Percentiles rank a stretch among this genome's conserved stretches.
These are phyloP conservation scores for Selenicereus undatus DNA, from an alignment of 148 eudicot species.

Conservation along the genomic window DNA sequence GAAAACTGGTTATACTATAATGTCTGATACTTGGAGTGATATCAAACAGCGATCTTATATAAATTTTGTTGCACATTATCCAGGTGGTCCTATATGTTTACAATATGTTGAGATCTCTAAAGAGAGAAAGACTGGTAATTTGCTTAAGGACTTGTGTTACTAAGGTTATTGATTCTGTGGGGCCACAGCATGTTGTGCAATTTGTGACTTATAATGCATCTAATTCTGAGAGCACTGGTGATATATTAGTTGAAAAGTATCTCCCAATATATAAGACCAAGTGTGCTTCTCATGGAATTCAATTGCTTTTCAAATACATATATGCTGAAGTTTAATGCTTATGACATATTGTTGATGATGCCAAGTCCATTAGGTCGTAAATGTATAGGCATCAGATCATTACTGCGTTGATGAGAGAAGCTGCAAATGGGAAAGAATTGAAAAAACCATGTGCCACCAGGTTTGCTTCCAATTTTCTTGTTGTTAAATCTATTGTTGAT, in stretches of 20 bases:
- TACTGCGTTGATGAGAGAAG: neutral
- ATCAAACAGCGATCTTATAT: neutral
- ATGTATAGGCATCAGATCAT: neutral
- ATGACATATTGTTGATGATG: neutral
- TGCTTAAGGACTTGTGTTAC: neutral
- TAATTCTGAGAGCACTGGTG: neutral
- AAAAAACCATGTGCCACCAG: neutral
- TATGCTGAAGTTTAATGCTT: slow-evolving; percentile 4
- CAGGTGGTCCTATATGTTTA: neutral
- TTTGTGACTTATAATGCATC: neutral
- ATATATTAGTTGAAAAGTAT: too few species aligned
- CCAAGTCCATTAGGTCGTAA: neutral
- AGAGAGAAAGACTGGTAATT: neutral
- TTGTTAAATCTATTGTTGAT: neutral
- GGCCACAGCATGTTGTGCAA: neutral
- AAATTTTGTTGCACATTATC: neutral
- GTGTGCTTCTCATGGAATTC: neutral
- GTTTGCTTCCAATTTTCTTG: slow-evolving; percentile 6
- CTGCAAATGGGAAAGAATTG: neutral
- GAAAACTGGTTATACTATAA: neutral
- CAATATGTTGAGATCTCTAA: slow-evolving; percentile 1
- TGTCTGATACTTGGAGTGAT: neutral
- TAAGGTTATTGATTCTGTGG: neutral
- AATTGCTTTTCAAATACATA: neutral
- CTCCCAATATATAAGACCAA: neutral